These are phyloP conservation scores for Nannizziopsis arthrosporioides DNA, from an alignment of 2,329 filamentous ascomycete species.

Conservation along the genomic window DNA sequence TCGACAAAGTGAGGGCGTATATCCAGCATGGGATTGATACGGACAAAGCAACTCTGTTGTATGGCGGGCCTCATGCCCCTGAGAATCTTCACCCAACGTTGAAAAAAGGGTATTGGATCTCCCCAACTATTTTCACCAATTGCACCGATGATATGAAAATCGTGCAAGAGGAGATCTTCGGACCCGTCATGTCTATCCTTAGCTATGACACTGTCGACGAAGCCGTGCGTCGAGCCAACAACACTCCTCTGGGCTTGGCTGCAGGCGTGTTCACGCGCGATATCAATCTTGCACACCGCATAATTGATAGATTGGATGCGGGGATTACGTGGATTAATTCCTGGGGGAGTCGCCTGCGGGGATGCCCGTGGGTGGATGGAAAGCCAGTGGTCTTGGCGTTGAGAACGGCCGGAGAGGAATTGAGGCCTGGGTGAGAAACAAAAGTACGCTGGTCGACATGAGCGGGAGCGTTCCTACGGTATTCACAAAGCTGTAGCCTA, in stretches of 20 bases:
- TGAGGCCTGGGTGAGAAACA: conserved; percentile 72
- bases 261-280: conserved; percentile 74
- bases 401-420: conserved; percentile 75
- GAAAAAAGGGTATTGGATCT: conserved; percentile 65
- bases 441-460: conserved; percentile 80
- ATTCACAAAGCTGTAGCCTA: conserved; percentile 56
- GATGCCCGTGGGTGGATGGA: conserved; percentile 90
- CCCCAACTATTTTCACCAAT: conserved; percentile 73
- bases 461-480: conserved; percentile 57
- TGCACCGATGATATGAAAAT: conserved; percentile 76
- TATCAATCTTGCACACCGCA: conserved; percentile 59
- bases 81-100: conserved; percentile 39
- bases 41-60: conserved; percentile 63
- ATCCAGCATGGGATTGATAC: conserved; percentile 61
- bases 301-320: conserved; percentile 60
- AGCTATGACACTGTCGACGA: conserved; percentile 60
- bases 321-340: conserved; percentile 90
- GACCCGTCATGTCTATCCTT: conserved; percentile 73
- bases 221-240: conserved; percentile 60
- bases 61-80: conserved; percentile 49
- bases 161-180: conserved; percentile 74
- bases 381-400: conserved; percentile 74
- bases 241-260: conserved; percentile 65
- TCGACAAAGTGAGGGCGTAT: conserved; percentile 66
- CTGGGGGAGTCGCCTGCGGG: conserved; percentile 85